phyloP scores from a whole-genome alignment of 1,139 yeast genomes.

The Petasospora fabianii region DNA sequence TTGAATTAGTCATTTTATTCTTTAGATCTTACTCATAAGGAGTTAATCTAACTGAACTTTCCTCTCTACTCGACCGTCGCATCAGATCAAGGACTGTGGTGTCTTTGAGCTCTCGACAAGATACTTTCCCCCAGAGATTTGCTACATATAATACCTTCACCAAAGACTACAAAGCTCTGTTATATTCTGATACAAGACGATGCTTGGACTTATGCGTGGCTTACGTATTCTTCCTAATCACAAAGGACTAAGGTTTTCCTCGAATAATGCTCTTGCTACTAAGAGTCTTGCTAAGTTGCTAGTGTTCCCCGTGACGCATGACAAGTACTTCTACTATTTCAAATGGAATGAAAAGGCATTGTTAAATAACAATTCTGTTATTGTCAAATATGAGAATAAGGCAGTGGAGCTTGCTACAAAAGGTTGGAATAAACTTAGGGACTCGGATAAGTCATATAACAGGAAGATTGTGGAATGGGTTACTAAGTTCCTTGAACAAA shows the following conservation, averaged over 20 bases:
- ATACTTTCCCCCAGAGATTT: too few relatives aligned
- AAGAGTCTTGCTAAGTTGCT: slow-evolving; percentile 28
- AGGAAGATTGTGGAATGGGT: slow-evolving; percentile 39
- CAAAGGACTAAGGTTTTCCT: slow-evolving; percentile 7
- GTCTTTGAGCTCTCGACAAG: too few relatives aligned
- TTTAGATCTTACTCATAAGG: too few relatives aligned
- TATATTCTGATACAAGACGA: too few relatives aligned
- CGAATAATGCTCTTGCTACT: slow-evolving; percentile 6
- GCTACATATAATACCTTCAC: too few relatives aligned
- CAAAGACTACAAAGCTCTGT: too few relatives aligned
- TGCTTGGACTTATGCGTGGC: slow-evolving; percentile 1
- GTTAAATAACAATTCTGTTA: slow-evolving; percentile 29
- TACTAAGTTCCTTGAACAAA: slow-evolving; percentile 38
- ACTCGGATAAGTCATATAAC: slow-evolving; percentile 40
- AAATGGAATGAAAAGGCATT: slow-evolving; percentile 43
- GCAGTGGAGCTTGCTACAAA: slow-evolving; percentile 44
- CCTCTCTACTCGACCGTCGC: too few relatives aligned
- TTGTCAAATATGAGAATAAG: slow-evolving; percentile 35
- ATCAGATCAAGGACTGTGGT: too few relatives aligned
- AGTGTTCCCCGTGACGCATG: slow-evolving; percentile 57
- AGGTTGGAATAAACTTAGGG: slow-evolving; percentile 42
- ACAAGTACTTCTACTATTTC: slow-evolving; percentile 55
- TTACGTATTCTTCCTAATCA: neutral
- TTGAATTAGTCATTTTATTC: too few relatives aligned
- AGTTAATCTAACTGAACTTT: too few relatives aligned